Evolutionary conservation across 306 rosid genomes (phyloP).

Genomic region (Luffa aegyptiaca): DNA sequence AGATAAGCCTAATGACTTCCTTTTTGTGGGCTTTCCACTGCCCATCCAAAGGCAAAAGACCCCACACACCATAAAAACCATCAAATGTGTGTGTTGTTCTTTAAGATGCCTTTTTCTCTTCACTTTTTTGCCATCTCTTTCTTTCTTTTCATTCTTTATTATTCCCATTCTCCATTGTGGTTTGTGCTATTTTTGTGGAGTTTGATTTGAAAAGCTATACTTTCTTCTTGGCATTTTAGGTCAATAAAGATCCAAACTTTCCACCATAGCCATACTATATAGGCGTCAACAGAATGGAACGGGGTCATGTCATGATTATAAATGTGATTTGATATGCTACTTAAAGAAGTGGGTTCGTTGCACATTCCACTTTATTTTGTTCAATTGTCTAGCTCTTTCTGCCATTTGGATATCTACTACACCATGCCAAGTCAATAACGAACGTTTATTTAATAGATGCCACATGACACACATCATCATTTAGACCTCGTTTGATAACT

Average conservation of each 20-base stretch:
- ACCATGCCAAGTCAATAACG: neutral
- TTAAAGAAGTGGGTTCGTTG: neutral
- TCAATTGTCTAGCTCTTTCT: no score
- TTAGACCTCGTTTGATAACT: no score
- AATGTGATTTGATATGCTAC: neutral
- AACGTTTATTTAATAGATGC: no score
- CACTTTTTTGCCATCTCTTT: neutral
- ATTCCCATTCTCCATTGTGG: neutral
- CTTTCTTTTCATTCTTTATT: neutral
- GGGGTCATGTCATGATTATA: neutral
- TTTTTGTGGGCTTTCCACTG: neutral
- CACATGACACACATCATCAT: neutral
- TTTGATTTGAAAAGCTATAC: conserved; percentile 1
- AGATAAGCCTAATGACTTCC: neutral
- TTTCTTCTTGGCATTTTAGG: neutral
- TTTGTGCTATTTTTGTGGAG: neutral
- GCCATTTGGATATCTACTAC: neutral
- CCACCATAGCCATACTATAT: neutral
- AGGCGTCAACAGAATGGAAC: neutral
- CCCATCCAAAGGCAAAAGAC: neutral
- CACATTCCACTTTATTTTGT: neutral
- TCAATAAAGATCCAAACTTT: neutral
- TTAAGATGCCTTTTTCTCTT: neutral
- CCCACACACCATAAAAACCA: neutral
- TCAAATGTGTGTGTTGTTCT: conserved; percentile 2